Conservation (phyloP, 768 basidiomycete genomes). For the Phylloporus arenicola region DNA sequence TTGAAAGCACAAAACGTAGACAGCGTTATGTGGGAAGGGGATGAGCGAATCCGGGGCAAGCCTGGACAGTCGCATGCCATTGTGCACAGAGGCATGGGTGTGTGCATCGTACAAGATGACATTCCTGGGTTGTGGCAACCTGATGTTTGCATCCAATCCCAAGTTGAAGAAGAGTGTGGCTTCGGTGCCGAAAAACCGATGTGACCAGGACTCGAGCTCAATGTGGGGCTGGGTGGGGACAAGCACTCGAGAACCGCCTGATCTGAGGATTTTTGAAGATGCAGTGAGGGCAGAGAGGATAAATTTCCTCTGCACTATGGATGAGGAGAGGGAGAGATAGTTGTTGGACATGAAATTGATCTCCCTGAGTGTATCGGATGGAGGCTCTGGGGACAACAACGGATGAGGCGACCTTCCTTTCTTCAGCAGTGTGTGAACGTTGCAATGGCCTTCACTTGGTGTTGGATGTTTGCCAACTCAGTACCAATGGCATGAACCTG, state of each 20-base stretch:
- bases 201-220: slow-evolving; percentile 65
- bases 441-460: too few relatives aligned
- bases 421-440: too few relatives aligned
- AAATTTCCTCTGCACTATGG: slow-evolving; percentile 45
- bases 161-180: slow-evolving; percentile 85
- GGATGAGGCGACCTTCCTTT: slow-evolving; percentile 61
- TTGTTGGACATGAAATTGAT: slow-evolving; percentile 86
- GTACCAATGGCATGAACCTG: too few relatives aligned
- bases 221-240: slow-evolving; percentile 55
- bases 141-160: slow-evolving; percentile 89
- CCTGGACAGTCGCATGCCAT: slow-evolving; percentile 71
- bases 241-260: slow-evolving; percentile 82
- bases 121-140: slow-evolving; percentile 79
- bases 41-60: slow-evolving; percentile 33
- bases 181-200: slow-evolving; percentile 53
- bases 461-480: too few relatives aligned
- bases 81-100: slow-evolving; percentile 88
- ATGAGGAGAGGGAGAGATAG: slow-evolving; percentile 78
- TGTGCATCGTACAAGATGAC: slow-evolving; percentile 78
- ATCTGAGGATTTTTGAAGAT: slow-evolving; percentile 66
- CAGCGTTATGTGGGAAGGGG: slow-evolving; percentile 70
- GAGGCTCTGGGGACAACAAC: slow-evolving; percentile 57
- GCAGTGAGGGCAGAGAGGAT: slow-evolving; percentile 52
- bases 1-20: slow-evolving; percentile 41
- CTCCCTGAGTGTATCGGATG: slow-evolving; percentile 31